Conservation (phyloP, 1,284 basidiomycete species). For the Ganoderma resinaceum region DNA sequence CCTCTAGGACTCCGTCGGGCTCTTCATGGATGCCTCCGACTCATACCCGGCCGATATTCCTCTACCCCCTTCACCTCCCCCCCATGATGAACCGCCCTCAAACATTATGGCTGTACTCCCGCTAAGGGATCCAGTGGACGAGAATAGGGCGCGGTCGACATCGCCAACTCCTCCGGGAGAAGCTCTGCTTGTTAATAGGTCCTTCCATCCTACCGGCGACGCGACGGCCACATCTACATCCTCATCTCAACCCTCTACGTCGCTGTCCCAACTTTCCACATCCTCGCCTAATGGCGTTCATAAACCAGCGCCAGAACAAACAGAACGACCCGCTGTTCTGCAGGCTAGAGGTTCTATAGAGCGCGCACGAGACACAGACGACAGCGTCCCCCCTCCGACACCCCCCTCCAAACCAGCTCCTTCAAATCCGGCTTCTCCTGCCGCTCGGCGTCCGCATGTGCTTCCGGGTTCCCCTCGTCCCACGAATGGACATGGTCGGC, state of each 20-base stretch:
- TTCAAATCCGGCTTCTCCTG: conserved; percentile 28
- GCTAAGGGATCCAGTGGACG: conserved; percentile 32
- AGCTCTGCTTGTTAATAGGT: conserved; percentile 14
- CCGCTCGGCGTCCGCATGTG: conserved; percentile 33
- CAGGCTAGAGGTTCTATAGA: background rate
- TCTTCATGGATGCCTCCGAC: conserved; percentile 36
- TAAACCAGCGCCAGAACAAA: conserved; percentile 5
- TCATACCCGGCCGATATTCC: conserved; percentile 37
- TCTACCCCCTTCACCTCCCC: conserved; percentile 37
- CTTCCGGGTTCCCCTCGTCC: conserved; percentile 27
- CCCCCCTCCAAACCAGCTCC: conserved; percentile 37
- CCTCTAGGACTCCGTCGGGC: conserved; percentile 17
- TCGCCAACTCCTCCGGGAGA: conserved; percentile 5
- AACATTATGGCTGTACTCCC: conserved; percentile 24
- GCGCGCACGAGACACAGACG: conserved; percentile 12
- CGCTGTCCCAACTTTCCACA: background rate
- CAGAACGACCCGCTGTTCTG: background rate
- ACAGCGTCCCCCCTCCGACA: conserved; percentile 32
- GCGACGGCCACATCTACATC: conserved; percentile 9
- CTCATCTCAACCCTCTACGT: conserved; percentile 12
- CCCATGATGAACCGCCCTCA: conserved; percentile 33
- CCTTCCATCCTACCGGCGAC: conserved; percentile 10
- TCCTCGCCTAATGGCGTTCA: conserved; percentile 5
- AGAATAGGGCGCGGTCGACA: conserved; percentile 27
- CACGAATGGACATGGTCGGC: conserved; percentile 24